phyloP scores from a whole-genome alignment of 2,329 filamentous ascomycete genomes.

The Davidsoniella eucalypti region DNA sequence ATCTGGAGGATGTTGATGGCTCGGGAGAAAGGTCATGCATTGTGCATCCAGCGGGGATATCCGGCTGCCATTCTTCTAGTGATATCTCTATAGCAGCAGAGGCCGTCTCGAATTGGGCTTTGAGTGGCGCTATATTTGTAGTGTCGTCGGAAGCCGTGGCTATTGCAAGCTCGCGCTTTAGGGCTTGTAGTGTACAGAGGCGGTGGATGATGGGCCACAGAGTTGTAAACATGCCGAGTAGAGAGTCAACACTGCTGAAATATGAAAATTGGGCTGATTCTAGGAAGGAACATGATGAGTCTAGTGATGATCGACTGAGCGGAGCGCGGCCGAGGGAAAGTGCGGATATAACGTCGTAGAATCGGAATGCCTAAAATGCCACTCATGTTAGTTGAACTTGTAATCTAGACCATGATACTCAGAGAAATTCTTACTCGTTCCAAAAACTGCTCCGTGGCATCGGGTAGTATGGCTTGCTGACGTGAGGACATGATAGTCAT shows the following conservation, averaged over 20 bases:
- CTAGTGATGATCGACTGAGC: slow-evolving; percentile 30
- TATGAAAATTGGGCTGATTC: slow-evolving; percentile 28
- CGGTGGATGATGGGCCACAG: slow-evolving; percentile 48
- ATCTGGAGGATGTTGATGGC: slow-evolving; percentile 1
- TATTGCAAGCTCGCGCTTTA: slow-evolving; percentile 34
- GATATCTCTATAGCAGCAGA: slow-evolving; percentile 38
- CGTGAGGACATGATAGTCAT: slow-evolving; percentile 37
- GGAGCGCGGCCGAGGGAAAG: slow-evolving; percentile 40
- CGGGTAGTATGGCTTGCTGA: slow-evolving; percentile 19
- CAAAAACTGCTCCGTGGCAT: slow-evolving; percentile 39
- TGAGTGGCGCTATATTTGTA: slow-evolving; percentile 30
- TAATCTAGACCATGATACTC: not conserved
- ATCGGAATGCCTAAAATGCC: slow-evolving; percentile 38
- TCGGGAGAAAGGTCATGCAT: slow-evolving; percentile 13
- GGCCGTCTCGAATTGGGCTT: slow-evolving; percentile 33
- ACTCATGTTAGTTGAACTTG: not conserved
- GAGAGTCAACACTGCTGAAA: slow-evolving; percentile 36
- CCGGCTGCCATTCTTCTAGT: slow-evolving; percentile 38
- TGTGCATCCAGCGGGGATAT: slow-evolving; percentile 25
- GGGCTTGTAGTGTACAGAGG: slow-evolving; percentile 35
- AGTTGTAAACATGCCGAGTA: slow-evolving; percentile 44
- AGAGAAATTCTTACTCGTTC: slow-evolving; percentile 30
- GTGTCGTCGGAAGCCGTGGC: slow-evolving; percentile 26
- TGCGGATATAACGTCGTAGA: slow-evolving; percentile 49
- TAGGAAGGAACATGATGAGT: slow-evolving; percentile 30